phyloP scores from a whole-genome alignment of 2,329 filamentous ascomycete genomes.

The Clonostachys chloroleuca region DNA sequence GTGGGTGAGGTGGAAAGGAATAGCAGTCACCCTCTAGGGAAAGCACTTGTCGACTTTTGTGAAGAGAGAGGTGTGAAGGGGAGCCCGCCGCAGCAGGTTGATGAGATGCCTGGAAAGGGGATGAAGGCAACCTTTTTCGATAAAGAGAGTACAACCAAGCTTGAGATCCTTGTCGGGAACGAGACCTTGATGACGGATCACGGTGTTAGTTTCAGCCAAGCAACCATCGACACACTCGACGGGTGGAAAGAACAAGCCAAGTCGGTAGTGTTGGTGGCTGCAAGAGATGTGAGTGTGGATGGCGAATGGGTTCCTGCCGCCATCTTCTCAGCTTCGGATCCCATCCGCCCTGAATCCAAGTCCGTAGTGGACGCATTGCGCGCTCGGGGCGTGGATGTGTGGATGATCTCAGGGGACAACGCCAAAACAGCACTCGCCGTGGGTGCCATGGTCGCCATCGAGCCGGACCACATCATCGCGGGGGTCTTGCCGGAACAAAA shows the following conservation, averaged over 20 bases:
- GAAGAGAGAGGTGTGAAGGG: neutral
- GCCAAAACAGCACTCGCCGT: slow-evolving; percentile 52
- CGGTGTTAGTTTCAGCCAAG: neutral
- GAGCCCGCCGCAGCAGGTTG: neutral
- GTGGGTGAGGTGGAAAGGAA: slow-evolving; percentile 46
- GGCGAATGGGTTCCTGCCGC: neutral
- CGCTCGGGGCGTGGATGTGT: slow-evolving; percentile 31
- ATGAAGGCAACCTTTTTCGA: neutral
- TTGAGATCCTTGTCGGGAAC: neutral
- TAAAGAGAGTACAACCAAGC: neutral
- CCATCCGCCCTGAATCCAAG: slow-evolving; percentile 34
- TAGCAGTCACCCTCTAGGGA: slow-evolving; percentile 55
- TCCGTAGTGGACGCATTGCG: slow-evolving; percentile 25
- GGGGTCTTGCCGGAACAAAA: slow-evolving; percentile 48
- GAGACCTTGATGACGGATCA: neutral
- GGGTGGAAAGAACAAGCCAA: neutral
- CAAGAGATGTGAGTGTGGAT: slow-evolving; percentile 14
- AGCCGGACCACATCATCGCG: slow-evolving; percentile 52
- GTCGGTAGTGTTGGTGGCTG: neutral
- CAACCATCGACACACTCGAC: neutral
- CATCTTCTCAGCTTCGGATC: slow-evolving; percentile 33
- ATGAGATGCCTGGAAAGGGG: neutral
- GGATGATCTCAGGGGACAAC: slow-evolving; percentile 45
- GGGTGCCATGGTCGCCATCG: slow-evolving; percentile 52
- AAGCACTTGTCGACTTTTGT: slow-evolving; percentile 34